Percentiles rank a stretch among this genome's conserved stretches.
These are phyloP conservation scores for Talaromyces sp. DNA, from an alignment of 2,329 filamentous ascomycete genomes.

Conservation along the genomic window DNA sequence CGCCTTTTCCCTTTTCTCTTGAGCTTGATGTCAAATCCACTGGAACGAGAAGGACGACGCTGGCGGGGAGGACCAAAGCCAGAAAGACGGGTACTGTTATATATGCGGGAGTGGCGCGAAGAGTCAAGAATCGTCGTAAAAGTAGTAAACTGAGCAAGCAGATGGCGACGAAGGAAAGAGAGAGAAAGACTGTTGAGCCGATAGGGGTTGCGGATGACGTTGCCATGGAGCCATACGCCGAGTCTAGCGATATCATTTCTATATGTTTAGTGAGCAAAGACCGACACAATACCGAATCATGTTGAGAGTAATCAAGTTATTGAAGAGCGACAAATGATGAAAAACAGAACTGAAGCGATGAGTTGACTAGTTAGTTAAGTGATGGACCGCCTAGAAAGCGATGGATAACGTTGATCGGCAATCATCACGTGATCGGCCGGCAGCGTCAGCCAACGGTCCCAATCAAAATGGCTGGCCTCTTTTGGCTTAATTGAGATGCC, in stretches of 20 bases:
- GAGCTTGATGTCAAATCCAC: slow-evolving; percentile 91
- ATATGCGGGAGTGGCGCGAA: slow-evolving; percentile 85
- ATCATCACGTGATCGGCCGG: background rate
- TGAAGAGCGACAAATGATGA: background rate
- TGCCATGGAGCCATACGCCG: slow-evolving; percentile 13
- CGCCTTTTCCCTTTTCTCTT: slow-evolving; percentile 60
- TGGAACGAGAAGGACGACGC: slow-evolving; percentile 85
- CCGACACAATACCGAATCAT: background rate
- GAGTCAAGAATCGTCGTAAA: slow-evolving; percentile 80
- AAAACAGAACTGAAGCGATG: background rate
- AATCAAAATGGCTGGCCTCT: background rate
- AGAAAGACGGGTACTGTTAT: slow-evolving; percentile 91
- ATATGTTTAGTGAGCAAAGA: background rate
- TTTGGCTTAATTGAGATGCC: no score
- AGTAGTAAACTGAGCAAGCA: slow-evolving; percentile 75
- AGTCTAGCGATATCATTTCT: slow-evolving; percentile 11
- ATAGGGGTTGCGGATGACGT: slow-evolving; percentile 48
- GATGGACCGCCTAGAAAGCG: background rate
- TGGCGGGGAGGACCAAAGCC: slow-evolving; percentile 85
- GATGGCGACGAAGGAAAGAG: slow-evolving; percentile 66
- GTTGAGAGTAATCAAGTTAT: background rate
- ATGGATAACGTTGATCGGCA: background rate
- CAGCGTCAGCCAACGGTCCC: background rate
- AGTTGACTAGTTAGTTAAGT: background rate
- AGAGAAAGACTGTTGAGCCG: slow-evolving; percentile 73